Percentiles rank a stretch among this genome's conserved stretches.
Evolutionary conservation across 1,284 basidiomycete genomes (phyloP).

Genomic region (Mycosarcoma maydis): DNA sequence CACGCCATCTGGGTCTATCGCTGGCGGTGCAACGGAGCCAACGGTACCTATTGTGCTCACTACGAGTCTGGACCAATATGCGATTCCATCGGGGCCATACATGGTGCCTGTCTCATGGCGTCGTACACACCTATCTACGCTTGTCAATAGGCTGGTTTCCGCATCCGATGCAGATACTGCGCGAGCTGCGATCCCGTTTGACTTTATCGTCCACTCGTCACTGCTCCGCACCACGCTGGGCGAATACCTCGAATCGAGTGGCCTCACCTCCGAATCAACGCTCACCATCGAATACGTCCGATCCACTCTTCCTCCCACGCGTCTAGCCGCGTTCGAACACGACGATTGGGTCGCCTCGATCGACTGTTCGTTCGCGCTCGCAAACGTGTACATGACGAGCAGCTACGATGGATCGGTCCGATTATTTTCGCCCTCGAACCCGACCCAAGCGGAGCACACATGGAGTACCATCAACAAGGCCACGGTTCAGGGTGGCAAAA

Average conservation of each 20-base stretch:
- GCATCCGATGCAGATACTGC: conserved; percentile 12
- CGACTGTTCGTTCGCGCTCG: conserved; percentile 66
- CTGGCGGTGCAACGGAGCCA: conserved; percentile 3
- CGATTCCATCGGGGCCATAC: conserved; percentile 88
- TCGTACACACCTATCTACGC: conserved; percentile 94
- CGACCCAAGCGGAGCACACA: conserved; percentile 43
- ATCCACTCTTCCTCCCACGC: conserved; percentile 87
- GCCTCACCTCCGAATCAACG: conserved; percentile 79
- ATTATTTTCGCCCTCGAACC: conserved; percentile 44
- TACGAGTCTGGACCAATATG: conserved; percentile 71
- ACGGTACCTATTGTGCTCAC: conserved; percentile 53
- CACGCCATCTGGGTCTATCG: background rate
- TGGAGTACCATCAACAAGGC: conserved; percentile 51
- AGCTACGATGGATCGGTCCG: conserved; percentile 66
- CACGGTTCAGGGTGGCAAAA: conserved; percentile 31
- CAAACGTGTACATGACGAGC: conserved; percentile 64
- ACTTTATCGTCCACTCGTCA: conserved; percentile 83
- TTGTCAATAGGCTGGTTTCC: conserved; percentile 90
- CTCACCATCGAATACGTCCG: conserved; percentile 94
- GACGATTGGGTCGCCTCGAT: conserved; percentile 94
- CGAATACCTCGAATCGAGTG: conserved; percentile 80
- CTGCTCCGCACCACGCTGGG: conserved; percentile 79
- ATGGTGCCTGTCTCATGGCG: conserved; percentile 91
- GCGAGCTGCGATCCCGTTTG: conserved; percentile 81
- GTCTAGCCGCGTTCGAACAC: conserved; percentile 81